Evolutionary conservation across 1,284 basidiomycete species (phyloP).

Genomic region (Baeospora myosura): DNA sequence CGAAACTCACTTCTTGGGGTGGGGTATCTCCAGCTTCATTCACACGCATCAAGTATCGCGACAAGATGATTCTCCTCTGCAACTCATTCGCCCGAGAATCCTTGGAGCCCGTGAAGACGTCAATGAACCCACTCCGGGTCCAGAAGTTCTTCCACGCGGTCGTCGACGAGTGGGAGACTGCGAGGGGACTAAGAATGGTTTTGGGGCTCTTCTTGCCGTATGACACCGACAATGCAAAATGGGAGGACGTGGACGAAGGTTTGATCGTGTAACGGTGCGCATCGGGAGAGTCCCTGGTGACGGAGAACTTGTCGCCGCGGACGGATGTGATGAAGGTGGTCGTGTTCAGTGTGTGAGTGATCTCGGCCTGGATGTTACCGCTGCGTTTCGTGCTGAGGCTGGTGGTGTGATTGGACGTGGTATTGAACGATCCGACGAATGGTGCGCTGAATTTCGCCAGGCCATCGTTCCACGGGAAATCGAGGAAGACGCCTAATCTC

Average conservation of each 20-base stretch:
- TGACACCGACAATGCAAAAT: background rate
- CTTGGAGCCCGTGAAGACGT: constrained; percentile 12
- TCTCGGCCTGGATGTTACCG: constrained; percentile 22
- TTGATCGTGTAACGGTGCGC: background rate
- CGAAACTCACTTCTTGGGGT: constrained; percentile 18
- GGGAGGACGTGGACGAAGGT: background rate
- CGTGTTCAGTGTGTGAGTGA: constrained; percentile 35
- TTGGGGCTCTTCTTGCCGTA: background rate
- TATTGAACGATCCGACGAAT: constrained; percentile 8
- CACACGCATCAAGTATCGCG: constrained; percentile 16
- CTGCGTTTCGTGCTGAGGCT: background rate
- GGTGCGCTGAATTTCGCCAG: background rate
- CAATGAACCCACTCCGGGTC: constrained; percentile 16
- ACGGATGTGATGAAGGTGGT: constrained; percentile 36
- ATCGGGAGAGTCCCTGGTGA: constrained; percentile 6
- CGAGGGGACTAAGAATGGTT: background rate
- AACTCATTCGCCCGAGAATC: constrained; percentile 16
- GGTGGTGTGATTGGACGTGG: constrained; percentile 1
- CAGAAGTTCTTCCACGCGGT: constrained; percentile 15
- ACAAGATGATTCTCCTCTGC: constrained; percentile 17
- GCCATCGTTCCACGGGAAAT: background rate
- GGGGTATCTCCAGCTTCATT: constrained; percentile 18
- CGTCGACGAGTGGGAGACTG: background rate
- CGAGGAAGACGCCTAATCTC: background rate
- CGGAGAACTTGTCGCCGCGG: background rate